Evolutionary conservation across 768 basidiomycete species (phyloP).

Genomic region (Boletus speciosus): DNA sequence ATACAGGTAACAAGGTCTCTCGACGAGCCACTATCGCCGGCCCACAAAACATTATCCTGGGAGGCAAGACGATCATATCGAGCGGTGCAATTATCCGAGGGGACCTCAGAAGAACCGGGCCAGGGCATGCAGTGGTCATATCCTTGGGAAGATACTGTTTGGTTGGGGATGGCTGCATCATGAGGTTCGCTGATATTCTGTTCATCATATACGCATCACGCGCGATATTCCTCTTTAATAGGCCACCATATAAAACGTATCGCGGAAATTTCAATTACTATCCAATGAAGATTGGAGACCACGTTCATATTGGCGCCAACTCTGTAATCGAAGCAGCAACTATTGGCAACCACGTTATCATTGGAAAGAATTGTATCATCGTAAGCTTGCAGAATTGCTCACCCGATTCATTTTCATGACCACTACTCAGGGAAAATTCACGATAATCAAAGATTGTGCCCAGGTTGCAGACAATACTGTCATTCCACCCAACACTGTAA

Average conservation of each 20-base stretch:
- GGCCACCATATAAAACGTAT: slow-evolving; percentile 87
- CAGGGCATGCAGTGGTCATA: slow-evolving; percentile 91
- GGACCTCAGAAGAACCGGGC: slow-evolving; percentile 83
- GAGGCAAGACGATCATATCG: slow-evolving; percentile 95
- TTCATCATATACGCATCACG: not conserved
- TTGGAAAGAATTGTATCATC: slow-evolving; percentile 94
- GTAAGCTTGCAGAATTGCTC: slow-evolving; percentile 42
- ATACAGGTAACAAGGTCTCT: slow-evolving; percentile 95
- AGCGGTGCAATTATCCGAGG: slow-evolving; percentile 89
- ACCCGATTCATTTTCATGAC: not conserved
- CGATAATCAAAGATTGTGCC: slow-evolving; percentile 94
- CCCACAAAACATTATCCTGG: slow-evolving; percentile 94
- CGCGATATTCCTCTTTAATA: slow-evolving; percentile 21
- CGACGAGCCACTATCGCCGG: slow-evolving; percentile 88
- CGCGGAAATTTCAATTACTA: slow-evolving; percentile 94
- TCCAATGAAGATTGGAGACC: slow-evolving; percentile 95
- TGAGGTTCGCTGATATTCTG: slow-evolving; percentile 55
- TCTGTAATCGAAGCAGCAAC: slow-evolving; percentile 91
- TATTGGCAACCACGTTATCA: slow-evolving; percentile 91
- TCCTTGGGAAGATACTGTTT: slow-evolving; percentile 91
- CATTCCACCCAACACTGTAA: slow-evolving; percentile 86
- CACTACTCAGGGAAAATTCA: slow-evolving; percentile 78
- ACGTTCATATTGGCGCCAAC: slow-evolving; percentile 90
- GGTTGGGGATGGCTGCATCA: slow-evolving; percentile 84
- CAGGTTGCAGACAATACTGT: slow-evolving; percentile 87